Evolutionary conservation across 2,329 filamentous ascomycete genomes (phyloP), one percentile per base, ranked within the genome.

Genomic region (Neocatenulostroma microsporum): DNA sequence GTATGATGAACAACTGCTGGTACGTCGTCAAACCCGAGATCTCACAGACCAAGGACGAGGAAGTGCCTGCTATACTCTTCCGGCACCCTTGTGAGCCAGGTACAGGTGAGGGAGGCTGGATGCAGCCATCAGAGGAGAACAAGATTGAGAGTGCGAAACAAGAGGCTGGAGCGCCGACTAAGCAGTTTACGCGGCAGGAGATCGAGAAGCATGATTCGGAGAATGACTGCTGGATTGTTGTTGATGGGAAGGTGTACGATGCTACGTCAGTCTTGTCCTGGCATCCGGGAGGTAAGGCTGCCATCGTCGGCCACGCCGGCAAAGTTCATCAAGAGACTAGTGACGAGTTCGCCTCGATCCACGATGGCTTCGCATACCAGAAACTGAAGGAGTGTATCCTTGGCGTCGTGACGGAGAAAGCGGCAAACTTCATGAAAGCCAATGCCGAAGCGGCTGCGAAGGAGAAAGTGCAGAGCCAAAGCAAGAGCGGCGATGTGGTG

Each of bases 1-100:
- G 65, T 9, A 72, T 73, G 67, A 72, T 74, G 69, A 74, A 73
- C 50, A 73, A 73, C 29, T 64, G 63, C 41, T 69, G 64, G 64
- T 72, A 72, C 42, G 41, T 52, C 1, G 63, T 73, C 11, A 63
- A 62, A 30, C 51, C 62, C 0, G 61, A 66, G 23, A 60, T 66
- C 3, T 37, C 53, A 0, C 51, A 59, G n/a, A 51, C 55, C 11
- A 42, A 53, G 12, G 47, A 62, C 2, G 52, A 56, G 8, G 52
- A 57, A 1, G 47, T 49, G 4, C 45, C 60, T 2, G 50, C 45
- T 2, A 56, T 70, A 3, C 37, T 61, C n/a, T 73, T 72, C 47
- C 58, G 58, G 10, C 70, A 73, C 46, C 69, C 69, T 0, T 51
- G 53, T 5, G 66, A 72, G 40, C 61, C 68, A 4, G 66, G 57